Conservation (phyloP, 2,329 filamentous ascomycete species). For the Trichophyton benhamiae region DNA sequence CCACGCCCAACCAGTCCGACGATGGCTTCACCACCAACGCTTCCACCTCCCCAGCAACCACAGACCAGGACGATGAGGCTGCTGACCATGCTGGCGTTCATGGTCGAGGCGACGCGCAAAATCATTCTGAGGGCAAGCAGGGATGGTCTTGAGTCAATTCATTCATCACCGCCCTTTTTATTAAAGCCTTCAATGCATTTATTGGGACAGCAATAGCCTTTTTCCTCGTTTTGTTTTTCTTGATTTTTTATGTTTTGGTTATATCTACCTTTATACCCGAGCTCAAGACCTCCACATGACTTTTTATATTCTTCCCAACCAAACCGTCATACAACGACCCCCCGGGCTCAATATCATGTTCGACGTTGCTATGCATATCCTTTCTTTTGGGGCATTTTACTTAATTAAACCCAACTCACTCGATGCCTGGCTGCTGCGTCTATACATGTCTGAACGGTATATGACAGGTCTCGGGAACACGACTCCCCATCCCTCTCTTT, state of each 20-base stretch:
- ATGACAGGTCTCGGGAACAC: background rate
- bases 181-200: background rate
- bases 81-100: constrained; percentile 1
- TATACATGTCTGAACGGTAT: background rate
- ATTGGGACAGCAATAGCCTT: no score
- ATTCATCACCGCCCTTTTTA: background rate
- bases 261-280: background rate
- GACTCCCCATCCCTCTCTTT: background rate
- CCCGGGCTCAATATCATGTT: background rate
- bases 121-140: background rate
- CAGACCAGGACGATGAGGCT: background rate
- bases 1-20: constrained; percentile 1
- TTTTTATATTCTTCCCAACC: background rate
- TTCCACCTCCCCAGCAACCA: background rate
- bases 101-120: background rate
- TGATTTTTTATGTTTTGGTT: background rate
- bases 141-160: background rate
- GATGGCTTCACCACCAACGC: constrained; percentile 2
- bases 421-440: background rate
- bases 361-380: background rate
- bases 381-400: background rate
- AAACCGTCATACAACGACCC: background rate
- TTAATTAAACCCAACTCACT: background rate
- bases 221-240: no score
- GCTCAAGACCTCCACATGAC: background rate